Percentiles rank a stretch among this genome's conserved stretches.
Evolutionary conservation across 2,329 filamentous ascomycete species (phyloP).

Genomic region (Triangularia verruculosa): DNA sequence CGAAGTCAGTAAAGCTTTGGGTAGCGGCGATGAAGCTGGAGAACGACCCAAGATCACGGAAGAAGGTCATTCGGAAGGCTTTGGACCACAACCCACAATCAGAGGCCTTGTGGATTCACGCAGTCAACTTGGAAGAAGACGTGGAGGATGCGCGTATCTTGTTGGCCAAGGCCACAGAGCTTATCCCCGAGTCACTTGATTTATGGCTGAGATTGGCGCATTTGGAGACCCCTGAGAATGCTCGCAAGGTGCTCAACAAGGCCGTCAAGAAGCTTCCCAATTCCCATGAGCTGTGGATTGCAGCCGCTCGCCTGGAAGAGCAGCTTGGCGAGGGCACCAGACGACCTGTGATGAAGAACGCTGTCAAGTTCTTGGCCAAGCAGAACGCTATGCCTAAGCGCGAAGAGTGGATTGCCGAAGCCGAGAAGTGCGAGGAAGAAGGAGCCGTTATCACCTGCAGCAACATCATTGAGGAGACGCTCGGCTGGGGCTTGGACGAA

Average conservation of each 20-base stretch:
- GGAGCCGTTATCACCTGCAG: constrained; percentile 82
- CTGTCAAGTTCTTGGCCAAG: constrained; percentile 80
- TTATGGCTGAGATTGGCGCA: constrained; percentile 92
- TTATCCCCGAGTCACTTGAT: constrained; percentile 90
- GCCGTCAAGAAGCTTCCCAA: constrained; percentile 91
- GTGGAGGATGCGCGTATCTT: constrained; percentile 82
- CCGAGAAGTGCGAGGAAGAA: constrained; percentile 91
- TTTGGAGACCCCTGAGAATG: constrained; percentile 84
- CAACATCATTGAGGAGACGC: constrained; percentile 85
- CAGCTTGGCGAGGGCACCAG: constrained; percentile 75
- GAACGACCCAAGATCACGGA: constrained; percentile 76
- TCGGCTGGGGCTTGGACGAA: constrained; percentile 90
- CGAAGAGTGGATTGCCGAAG: constrained; percentile 94
- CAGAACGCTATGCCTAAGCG: constrained; percentile 96
- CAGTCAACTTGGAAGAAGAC: constrained; percentile 92
- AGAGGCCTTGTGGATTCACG: constrained; percentile 95
- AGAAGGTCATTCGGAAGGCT: constrained; percentile 87
- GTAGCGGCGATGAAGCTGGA: constrained; percentile 94
- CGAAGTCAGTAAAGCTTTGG: constrained; percentile 85
- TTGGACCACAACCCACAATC: constrained; percentile 92
- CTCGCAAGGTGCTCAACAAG: constrained; percentile 91
- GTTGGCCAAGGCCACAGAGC: constrained; percentile 90
- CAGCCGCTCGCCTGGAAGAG: constrained; percentile 85
- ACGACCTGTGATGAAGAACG: constrained; percentile 92
- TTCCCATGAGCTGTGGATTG: constrained; percentile 95